Percentiles rank a stretch among this genome's conserved stretches.
These are phyloP conservation scores for Acacia concinna DNA, from an alignment of 331 rosid genomes.

Conservation along the genomic window DNA sequence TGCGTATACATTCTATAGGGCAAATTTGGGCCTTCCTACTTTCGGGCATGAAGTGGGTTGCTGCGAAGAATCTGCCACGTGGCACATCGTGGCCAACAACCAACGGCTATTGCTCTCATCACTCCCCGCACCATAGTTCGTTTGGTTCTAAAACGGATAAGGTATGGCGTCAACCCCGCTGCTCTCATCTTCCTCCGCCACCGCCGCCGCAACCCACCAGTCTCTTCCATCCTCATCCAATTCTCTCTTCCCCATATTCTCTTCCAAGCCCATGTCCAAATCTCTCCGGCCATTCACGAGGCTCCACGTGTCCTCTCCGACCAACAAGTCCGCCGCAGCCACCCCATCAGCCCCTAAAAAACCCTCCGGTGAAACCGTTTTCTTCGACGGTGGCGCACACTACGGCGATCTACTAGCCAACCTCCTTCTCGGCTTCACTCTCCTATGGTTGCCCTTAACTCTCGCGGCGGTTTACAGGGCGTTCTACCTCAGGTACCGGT, in stretches of 20 bases:
- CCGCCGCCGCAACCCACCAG: slow-evolving; percentile 31
- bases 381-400: slow-evolving; percentile 97
- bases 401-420: slow-evolving; percentile 78
- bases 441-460: slow-evolving; percentile 81
- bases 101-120: neutral
- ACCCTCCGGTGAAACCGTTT: slow-evolving; percentile 57
- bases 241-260: slow-evolving; percentile 25
- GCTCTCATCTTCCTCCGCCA: slow-evolving; percentile 43
- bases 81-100: slow-evolving; percentile 14
- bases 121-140: neutral
- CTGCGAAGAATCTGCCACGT: neutral
- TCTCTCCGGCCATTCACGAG: slow-evolving; percentile 42
- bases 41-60: no score
- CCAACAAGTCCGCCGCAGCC: slow-evolving; percentile 50
- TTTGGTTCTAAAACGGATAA: slow-evolving; percentile 37
- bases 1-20: no score
- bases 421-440: slow-evolving; percentile 77
- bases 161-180: slow-evolving; percentile 55
- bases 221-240: slow-evolving; percentile 25
- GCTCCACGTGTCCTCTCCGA: slow-evolving; percentile 74
- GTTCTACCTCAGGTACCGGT: slow-evolving; percentile 73
- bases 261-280: slow-evolving; percentile 20
- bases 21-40: neutral
- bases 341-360: slow-evolving; percentile 29
- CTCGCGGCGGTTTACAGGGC: slow-evolving; percentile 81